Conservation (phyloP, 352 stramenopile species). For the Phytophthora idaei region DNA sequence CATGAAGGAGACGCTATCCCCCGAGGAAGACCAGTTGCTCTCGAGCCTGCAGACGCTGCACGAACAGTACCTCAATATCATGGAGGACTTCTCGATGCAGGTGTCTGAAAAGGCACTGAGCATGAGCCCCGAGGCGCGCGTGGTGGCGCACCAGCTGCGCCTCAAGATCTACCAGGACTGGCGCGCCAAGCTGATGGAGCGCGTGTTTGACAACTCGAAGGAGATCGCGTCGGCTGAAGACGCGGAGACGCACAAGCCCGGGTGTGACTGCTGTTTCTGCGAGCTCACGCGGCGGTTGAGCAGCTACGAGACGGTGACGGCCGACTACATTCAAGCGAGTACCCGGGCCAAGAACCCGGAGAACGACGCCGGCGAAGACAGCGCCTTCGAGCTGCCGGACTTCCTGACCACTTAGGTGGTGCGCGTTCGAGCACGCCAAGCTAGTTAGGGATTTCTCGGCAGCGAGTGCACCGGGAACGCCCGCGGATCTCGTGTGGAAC, state of each 20-base stretch:
- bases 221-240: conserved; percentile 46
- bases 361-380: conserved; percentile 51
- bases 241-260: conserved; percentile 41
- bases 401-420: conserved; percentile 49
- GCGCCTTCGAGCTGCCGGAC: conserved; percentile 54
- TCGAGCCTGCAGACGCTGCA: conserved; percentile 69
- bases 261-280: conserved; percentile 63
- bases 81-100: conserved; percentile 68
- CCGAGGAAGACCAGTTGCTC: conserved; percentile 73
- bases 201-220: conserved; percentile 61
- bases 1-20: conserved; percentile 75
- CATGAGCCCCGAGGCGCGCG: conserved; percentile 76
- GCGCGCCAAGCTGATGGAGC: conserved; percentile 74
- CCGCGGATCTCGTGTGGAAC: conserved; percentile 42
- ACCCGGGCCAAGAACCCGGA: conserved; percentile 56
- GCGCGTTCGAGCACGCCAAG: conserved; percentile 19
- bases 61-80: conserved; percentile 71
- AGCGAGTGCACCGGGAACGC: conserved; percentile 33
- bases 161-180: conserved; percentile 87
- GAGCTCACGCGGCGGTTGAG: conserved; percentile 53
- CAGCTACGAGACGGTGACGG: conserved; percentile 63
- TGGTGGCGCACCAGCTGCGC: conserved; percentile 76
- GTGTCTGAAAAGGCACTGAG: conserved; percentile 61
- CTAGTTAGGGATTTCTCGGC: conserved; percentile 52
- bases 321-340: conserved; percentile 63